Evolutionary conservation across 495 filamentous ascomycete genomes (phyloP).

Genomic region (Penicillium egyptiacum): DNA sequence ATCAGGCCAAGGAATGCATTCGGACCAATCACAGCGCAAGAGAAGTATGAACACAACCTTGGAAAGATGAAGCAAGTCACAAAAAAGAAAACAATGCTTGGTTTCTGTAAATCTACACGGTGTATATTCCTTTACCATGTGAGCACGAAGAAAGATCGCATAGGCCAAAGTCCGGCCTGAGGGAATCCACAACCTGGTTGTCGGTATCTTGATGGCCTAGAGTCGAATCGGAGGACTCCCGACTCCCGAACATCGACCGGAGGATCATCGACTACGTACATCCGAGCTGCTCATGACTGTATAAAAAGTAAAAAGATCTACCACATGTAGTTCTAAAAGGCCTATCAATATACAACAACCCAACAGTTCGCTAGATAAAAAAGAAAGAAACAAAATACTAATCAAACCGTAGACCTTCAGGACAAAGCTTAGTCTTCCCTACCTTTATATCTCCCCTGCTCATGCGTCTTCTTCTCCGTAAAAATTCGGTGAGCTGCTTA

Average conservation of each 20-base stretch:
- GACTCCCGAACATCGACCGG: slow-evolving; percentile 16
- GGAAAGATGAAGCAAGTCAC: background rate
- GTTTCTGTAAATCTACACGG: background rate
- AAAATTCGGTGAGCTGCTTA: too few relatives aligned
- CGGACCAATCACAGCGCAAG: background rate
- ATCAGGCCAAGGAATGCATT: background rate
- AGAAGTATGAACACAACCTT: background rate
- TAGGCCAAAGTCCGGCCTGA: slow-evolving; percentile 11
- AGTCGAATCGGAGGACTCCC: slow-evolving; percentile 11
- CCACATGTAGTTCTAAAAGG: too few relatives aligned
- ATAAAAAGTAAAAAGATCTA: background rate
- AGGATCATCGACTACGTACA: background rate
- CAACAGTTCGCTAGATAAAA: too few relatives aligned
- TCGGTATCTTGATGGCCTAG: slow-evolving; percentile 11
- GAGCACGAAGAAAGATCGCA: background rate
- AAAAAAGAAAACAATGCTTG: background rate
- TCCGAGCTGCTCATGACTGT: background rate
- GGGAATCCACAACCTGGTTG: slow-evolving; percentile 1
- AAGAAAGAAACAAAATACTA: too few relatives aligned
- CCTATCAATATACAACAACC: too few relatives aligned
- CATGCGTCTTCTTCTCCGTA: too few relatives aligned
- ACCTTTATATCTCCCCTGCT: too few relatives aligned
- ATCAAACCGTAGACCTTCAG: too few relatives aligned
- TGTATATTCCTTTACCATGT: background rate
- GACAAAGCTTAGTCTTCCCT: too few relatives aligned